Conservation (phyloP, 2,329 filamentous ascomycete genomes). For the Cryphonectria naterciae region DNA sequence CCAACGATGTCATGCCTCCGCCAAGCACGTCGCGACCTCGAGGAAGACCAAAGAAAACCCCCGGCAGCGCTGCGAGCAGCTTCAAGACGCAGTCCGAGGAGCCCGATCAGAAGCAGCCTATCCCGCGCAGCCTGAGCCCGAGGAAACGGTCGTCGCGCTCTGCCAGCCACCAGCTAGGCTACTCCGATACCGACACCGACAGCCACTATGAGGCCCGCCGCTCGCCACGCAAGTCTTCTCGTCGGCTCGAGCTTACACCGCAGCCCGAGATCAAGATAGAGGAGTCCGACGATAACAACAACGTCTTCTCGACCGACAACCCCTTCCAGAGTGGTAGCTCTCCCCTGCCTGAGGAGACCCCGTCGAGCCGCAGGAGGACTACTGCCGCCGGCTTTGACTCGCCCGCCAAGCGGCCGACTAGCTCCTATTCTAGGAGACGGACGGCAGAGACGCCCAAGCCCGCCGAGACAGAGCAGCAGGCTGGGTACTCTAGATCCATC, state of each 20-base stretch:
- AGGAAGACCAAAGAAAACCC: conserved; percentile 51
- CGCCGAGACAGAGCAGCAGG: conserved; percentile 53
- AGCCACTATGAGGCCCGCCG: conserved; percentile 32
- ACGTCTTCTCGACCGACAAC: conserved; percentile 85
- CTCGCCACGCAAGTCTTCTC: conserved; percentile 25
- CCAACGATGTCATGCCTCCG: conserved; percentile 59
- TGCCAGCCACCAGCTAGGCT: conserved; percentile 57
- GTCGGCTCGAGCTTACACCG: conserved; percentile 42
- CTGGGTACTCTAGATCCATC: conserved; percentile 61
- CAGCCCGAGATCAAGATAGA: conserved; percentile 55
- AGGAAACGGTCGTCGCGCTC: conserved; percentile 60
- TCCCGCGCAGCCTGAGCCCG: conserved; percentile 48
- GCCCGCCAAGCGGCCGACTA: conserved; percentile 44
- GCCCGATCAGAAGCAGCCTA: conserved; percentile 42
- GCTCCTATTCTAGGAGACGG: conserved; percentile 48
- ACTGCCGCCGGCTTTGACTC: conserved; percentile 42
- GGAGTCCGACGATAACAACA: conserved; percentile 58
- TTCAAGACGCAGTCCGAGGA: conserved; percentile 57
- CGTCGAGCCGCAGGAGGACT: conserved; percentile 56
- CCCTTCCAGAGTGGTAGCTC: conserved; percentile 89
- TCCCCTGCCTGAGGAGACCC: conserved; percentile 57
- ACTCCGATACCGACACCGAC: conserved; percentile 57
- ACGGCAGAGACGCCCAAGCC: conserved; percentile 48
- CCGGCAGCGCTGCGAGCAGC: conserved; percentile 57
- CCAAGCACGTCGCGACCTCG: conserved; percentile 45